These are phyloP conservation scores for Senna tora DNA, from an alignment of 306 rosid genomes.

Conservation along the genomic window DNA sequence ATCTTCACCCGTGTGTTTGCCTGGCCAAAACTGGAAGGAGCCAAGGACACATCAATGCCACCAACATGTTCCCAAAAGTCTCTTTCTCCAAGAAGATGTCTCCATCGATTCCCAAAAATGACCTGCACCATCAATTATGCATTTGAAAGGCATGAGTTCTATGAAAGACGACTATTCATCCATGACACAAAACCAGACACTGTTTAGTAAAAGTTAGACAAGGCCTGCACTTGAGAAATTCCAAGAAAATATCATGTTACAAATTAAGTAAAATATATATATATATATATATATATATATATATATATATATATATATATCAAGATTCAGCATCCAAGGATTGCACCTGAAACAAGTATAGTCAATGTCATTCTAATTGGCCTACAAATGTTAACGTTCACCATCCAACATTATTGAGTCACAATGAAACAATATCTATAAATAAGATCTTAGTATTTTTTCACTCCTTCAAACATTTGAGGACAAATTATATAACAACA, in stretches of 20 bases:
- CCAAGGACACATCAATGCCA: conserved; percentile 84
- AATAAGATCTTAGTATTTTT: neutral
- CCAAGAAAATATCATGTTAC: conserved; percentile 19
- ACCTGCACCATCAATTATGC: conserved; percentile 60
- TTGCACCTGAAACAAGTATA: conserved; percentile 14
- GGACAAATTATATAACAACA: neutral
- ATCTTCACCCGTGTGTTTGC: conserved; percentile 87
- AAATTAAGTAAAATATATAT: conserved; percentile 3
- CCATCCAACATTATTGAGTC: conserved; percentile 26
- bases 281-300: too few relatives aligned
- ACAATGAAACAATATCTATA: conserved; percentile 19
- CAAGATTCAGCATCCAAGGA: conserved; percentile 29
- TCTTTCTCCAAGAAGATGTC: conserved; percentile 87
- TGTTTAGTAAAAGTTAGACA: conserved; percentile 15
- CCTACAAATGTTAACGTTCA: conserved; percentile 20
- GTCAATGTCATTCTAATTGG: conserved; percentile 23
- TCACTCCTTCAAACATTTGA: conserved; percentile 3
- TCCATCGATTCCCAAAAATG: conserved; percentile 97
- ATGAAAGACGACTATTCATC: conserved; percentile 14
- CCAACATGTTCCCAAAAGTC: conserved; percentile 98
- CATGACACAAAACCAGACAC: conserved; percentile 22
- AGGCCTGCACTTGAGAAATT: conserved; percentile 15
- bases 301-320: too few relatives aligned
- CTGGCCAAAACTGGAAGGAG: conserved; percentile 98
- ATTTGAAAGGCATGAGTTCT: conserved; percentile 30